Evolutionary conservation across 306 rosid species (phyloP), one percentile per base, ranked within the genome.

Genomic region (Citrullus amarus): DNA sequence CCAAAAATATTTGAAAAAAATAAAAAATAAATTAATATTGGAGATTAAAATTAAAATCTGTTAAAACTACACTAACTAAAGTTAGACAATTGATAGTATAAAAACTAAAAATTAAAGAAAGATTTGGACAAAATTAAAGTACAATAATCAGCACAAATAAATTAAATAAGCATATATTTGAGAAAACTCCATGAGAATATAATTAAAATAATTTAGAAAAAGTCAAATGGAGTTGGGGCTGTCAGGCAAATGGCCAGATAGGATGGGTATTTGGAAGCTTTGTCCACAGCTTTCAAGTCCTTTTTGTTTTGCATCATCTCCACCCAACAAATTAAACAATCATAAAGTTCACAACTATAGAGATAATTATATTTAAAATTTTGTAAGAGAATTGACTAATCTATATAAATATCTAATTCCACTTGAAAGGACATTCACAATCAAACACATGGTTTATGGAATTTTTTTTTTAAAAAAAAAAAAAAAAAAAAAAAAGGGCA

Each of bases 221-320:
- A 69, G 75, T 69, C 75, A 69, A 69, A 69, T 69, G 75, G 4
- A 9, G 54, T 41, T 39, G 17, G 25, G 75, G 54, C 75, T 68
- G 75, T 68, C 75, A 68, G 54, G 75, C 75, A 69, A 69, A 69
- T 69, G 75, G 75, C 34, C 75, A 41, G 75, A 69, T 69, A 41
- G 13, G 75, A 69, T n/a, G 8, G 55, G 2, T 43, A 8, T 66
- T 69, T 41, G 75, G 55, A 69, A 44, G 75, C 36, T n/a, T 20
- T 68, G 74, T 41, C 74, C 25, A 68, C 17, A 41, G 74, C 74
- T 68, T 67, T 68, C 28, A 22, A 13, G 16, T 13, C 54, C 20
- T 5, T 14, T 68, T 68, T 43, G 55, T 43, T 69, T 69, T 69
- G 43, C 75, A 41, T 44, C 9, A 68, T 43, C 75, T n/a, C 75